Conservation (phyloP, 495 filamentous ascomycete species). For the Jackrogersella multiformis region DNA sequence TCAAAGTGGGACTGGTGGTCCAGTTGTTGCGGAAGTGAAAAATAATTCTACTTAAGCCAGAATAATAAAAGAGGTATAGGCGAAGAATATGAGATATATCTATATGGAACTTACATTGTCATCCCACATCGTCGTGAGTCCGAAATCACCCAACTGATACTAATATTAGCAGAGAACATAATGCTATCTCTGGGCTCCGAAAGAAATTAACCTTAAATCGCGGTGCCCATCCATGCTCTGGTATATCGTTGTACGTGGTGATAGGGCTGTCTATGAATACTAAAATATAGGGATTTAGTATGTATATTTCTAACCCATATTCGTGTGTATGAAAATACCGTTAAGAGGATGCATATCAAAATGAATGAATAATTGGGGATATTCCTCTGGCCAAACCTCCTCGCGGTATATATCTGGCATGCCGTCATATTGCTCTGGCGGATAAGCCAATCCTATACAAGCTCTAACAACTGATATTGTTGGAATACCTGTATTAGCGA, state of each 20-base stretch:
- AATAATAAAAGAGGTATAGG: not conserved
- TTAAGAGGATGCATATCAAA: constrained; percentile 34
- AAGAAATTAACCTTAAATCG: constrained; percentile 13
- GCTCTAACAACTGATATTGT: constrained; percentile 20
- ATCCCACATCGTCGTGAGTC: constrained; percentile 24
- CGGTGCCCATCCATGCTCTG: constrained; percentile 15
- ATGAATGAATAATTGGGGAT: constrained; percentile 9
- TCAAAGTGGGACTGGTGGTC: too few relatives aligned
- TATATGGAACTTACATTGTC: constrained; percentile 7
- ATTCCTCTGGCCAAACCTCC: not conserved
- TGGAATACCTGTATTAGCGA: not conserved
- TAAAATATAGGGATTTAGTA: constrained; percentile 9
- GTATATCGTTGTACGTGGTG: not conserved
- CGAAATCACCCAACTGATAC: constrained; percentile 28
- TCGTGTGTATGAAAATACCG: constrained; percentile 1
- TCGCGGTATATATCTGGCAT: constrained; percentile 9
- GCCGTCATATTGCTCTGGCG: constrained; percentile 1
- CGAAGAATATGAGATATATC: not conserved
- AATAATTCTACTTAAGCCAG: too few relatives aligned
- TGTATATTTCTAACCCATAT: not conserved
- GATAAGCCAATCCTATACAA: constrained; percentile 38
- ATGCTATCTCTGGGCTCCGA: not conserved
- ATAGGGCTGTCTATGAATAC: constrained; percentile 19
- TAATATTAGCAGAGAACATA: not conserved
- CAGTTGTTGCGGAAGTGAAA: too few relatives aligned